phyloP scores from a whole-genome alignment of 805 yeast species.

The Candida wancherniae region DNA sequence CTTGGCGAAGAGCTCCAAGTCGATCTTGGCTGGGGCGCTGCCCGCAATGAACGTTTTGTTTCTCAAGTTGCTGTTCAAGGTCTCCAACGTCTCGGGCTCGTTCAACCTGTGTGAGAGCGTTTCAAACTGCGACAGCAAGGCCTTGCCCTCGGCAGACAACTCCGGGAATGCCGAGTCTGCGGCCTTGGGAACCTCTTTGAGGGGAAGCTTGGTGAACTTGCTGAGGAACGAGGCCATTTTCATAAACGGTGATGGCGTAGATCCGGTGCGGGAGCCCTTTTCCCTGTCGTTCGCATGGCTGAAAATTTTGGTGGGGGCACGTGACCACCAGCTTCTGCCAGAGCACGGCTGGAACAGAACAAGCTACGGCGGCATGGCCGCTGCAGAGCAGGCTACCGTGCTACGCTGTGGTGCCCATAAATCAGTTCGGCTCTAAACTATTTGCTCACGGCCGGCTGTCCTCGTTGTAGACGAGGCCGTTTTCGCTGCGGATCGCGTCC shows the following conservation, averaged over 20 bases:
- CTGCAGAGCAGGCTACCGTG: too few species aligned
- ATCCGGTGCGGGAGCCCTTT: too few species aligned
- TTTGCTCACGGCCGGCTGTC: too few species aligned
- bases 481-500: constrained; percentile 43
- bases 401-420: too few species aligned
- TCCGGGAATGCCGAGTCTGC: constrained; percentile 23
- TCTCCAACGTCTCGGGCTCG: constrained; percentile 38
- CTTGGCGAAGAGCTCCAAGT: constrained; percentile 62
- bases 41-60: constrained; percentile 68
- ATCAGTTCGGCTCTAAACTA: too few species aligned
- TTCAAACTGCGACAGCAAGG: constrained; percentile 73
- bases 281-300: constrained; percentile 1
- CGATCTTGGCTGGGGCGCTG: constrained; percentile 62
- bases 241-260: constrained; percentile 2
- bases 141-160: constrained; percentile 49
- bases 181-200: constrained; percentile 22
- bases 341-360: too few species aligned
- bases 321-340: constrained; percentile 10
- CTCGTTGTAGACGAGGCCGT: constrained; percentile 42
- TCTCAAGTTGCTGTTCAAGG: constrained; percentile 68
- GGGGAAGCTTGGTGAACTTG: constrained; percentile 27
- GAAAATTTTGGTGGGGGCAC: constrained; percentile 14
- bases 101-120: constrained; percentile 60
- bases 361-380: too few species aligned
- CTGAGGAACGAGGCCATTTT: constrained; percentile 29